Evolutionary conservation across 306 rosid species (phyloP), one percentile per base, ranked within the genome.

Genomic region (Castanea crenata): DNA sequence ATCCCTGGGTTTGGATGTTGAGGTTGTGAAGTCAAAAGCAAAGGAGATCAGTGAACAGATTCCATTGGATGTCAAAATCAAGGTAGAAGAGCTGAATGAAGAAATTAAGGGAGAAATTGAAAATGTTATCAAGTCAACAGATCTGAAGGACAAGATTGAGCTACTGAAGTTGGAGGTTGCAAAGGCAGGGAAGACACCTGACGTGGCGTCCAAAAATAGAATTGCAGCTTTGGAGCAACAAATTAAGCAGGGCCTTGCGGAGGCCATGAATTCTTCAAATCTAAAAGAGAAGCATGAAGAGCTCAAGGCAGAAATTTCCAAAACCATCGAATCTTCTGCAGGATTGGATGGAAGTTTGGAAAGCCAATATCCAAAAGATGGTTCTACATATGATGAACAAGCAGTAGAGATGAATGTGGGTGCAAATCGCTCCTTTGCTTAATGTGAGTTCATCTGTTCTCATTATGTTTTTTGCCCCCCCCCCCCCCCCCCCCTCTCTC

Each of bases 271-370:
- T 34, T 79, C 94, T 3, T 87, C 94, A 35, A 65, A 80, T 83
- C 77, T 95, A 55, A 92, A 92, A 79, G 83, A 89, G 81, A 85
- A 91, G 88, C 87, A 85, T 55, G 95, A 90, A 79, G 82, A 79
- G 87, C 83, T 91, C 72, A 76, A 59, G 58, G 86, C 91, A 11
- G 86, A 83, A 83, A 77, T 90, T 85, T 79, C 88, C 62, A 71
- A 86, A 79, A 76, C 61, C 67, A 23, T 77, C 44, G 81, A 74
- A 77, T 79, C 86, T 75, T 80, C 87, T 44, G 86, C 58, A 77
- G 82, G 68, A 74, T 79, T 57, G 44, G 85, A 82, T 69, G 91
- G 79, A 80, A 83, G 84, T 85, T 76, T 72, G 76, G 46, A 69
- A 75, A 77, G 5, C 13, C 85, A 78, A 74, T 81, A 76, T 71